Conservation (phyloP, 2,329 filamentous ascomycete genomes). For the Verticillium nubilum region DNA sequence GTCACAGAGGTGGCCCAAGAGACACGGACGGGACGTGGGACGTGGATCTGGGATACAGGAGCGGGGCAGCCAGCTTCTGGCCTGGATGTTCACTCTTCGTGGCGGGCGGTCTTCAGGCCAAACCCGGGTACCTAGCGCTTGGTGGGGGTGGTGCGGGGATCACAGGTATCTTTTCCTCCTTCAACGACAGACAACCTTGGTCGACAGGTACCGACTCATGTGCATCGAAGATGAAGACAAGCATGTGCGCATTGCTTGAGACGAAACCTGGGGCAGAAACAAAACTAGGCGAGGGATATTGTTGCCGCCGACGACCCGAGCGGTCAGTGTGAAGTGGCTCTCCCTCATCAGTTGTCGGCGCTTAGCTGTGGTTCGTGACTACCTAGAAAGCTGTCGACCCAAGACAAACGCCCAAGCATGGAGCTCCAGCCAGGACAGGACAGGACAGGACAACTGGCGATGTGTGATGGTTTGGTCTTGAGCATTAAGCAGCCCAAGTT, state of each 20-base stretch:
- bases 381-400: not conserved
- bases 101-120: no score
- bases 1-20: constrained; percentile 8
- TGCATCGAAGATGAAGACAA: not conserved
- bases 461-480: not conserved
- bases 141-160: not conserved
- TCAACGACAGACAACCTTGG: not conserved
- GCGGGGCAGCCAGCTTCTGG: no score
- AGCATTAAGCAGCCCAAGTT: not conserved
- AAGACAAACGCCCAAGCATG: not conserved
- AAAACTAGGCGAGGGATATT: not conserved
- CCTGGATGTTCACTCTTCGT: no score
- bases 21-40: constrained; percentile 3
- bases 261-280: not conserved
- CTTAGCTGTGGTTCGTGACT: not conserved
- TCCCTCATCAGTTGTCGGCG: not conserved
- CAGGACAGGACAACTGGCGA: not conserved
- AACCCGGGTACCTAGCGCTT: not conserved
- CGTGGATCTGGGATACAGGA: constrained; percentile 3
- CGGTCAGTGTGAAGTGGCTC: not conserved
- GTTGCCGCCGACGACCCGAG: not conserved
- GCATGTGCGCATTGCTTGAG: not conserved
- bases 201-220: not conserved
- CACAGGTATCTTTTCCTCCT: not conserved
- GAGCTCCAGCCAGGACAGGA: not conserved